Evolutionary conservation across 805 yeast species (phyloP).

Genomic region (Wickerhamiella dianesei): DNA sequence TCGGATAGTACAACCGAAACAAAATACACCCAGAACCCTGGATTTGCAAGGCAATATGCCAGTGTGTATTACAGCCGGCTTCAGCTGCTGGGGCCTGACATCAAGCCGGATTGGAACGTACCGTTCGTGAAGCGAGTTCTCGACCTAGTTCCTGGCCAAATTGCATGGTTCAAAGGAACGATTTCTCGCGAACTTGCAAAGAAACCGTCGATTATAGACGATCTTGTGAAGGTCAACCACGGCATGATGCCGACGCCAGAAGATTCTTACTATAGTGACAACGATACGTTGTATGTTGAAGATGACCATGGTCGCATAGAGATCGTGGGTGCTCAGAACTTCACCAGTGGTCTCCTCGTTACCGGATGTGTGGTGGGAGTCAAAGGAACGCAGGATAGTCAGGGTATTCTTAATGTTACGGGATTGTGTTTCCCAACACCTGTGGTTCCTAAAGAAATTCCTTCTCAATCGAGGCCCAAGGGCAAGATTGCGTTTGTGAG

Average conservation of each 20-base stretch:
- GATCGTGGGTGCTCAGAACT: conserved; percentile 36
- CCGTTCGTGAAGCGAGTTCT: conserved; percentile 36
- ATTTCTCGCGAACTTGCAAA: conserved; percentile 69
- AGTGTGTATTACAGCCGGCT: conserved; percentile 42
- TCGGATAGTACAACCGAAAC: not conserved
- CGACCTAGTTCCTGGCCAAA: conserved; percentile 47
- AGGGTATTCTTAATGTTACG: conserved; percentile 73
- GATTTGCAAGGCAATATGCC: conserved; percentile 37
- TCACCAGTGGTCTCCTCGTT: conserved; percentile 36
- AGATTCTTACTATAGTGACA: conserved; percentile 23
- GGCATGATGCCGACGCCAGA: conserved; percentile 21
- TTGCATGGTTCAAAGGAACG: conserved; percentile 80
- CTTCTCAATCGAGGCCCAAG: conserved; percentile 6
- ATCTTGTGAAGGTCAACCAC: conserved; percentile 38
- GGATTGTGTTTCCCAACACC: conserved; percentile 56
- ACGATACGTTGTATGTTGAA: conserved; percentile 61
- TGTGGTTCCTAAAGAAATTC: conserved; percentile 4
- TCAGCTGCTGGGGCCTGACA: conserved; percentile 34
- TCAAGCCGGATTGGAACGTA: conserved; percentile 32
- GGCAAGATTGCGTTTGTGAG: conserved; percentile 55
- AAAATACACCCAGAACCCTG: conserved; percentile 6
- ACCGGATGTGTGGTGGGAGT: conserved; percentile 86
- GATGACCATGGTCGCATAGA: conserved; percentile 86
- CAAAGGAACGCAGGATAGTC: conserved; percentile 68
- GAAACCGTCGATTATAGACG: conserved; percentile 75